These are phyloP conservation scores for Agaricus bisporus DNA, from an alignment of 768 basidiomycete genomes.

Conservation along the genomic window DNA sequence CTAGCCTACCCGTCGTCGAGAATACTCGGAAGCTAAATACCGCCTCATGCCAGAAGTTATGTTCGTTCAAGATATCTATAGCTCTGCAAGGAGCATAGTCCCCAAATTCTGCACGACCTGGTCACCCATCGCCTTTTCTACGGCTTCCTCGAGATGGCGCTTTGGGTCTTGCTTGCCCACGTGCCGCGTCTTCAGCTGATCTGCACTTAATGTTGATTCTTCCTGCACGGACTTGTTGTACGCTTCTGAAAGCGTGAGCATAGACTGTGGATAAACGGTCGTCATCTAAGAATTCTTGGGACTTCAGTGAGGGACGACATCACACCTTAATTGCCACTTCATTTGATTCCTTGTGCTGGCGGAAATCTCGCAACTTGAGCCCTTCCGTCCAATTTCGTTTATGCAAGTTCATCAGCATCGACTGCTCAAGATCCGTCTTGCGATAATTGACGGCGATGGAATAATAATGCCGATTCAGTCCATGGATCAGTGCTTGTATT, in stretches of 20 bases:
- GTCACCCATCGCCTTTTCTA: conserved; percentile 97
- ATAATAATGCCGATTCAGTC: conserved; percentile 97
- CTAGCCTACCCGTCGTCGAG: not conserved
- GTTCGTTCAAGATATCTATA: conserved; percentile 23
- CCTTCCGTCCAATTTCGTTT: conserved; percentile 99
- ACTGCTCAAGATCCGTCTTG: conserved; percentile 96
- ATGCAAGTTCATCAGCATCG: conserved; percentile 98
- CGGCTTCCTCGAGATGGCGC: conserved; percentile 94
- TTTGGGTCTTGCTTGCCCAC: conserved; percentile 98
- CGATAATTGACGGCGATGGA: conserved; percentile 96
- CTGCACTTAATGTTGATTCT: conserved; percentile 88
- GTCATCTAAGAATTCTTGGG: conserved; percentile 11
- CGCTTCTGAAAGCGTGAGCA: conserved; percentile 87
- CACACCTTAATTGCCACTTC: conserved; percentile 92
- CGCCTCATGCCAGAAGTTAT: conserved; percentile 2
- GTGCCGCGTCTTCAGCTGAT: conserved; percentile 95
- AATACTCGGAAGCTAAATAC: conserved; percentile 7
- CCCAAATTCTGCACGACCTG: conserved; percentile 95
- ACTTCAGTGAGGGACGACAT: not conserved
- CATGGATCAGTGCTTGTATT: conserved; percentile 97
- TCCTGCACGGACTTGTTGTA: conserved; percentile 99
- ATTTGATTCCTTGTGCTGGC: conserved; percentile 80
- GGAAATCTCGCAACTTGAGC: conserved; percentile 85
- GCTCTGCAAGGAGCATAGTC: conserved; percentile 90
- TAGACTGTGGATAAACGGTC: conserved; percentile 49